Evolutionary conservation across 805 yeast genomes (phyloP), one percentile per base, ranked within the genome.

Genomic region (Ogataea pignaliae): DNA sequence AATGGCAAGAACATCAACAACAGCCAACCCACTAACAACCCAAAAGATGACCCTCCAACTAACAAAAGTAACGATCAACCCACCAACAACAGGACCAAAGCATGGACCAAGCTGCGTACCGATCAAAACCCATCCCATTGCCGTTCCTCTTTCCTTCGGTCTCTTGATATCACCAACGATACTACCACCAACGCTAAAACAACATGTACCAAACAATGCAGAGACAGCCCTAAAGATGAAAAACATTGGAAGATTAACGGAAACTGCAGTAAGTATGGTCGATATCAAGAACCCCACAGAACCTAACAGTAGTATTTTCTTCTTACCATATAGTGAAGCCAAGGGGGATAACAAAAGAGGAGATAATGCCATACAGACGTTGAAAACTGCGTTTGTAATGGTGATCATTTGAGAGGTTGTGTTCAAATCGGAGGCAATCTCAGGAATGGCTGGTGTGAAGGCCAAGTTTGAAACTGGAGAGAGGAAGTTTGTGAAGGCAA

Each of bases 51-150:
- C 74, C 55, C 83, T 59, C 83, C 84, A 78, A 15, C 62, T 51
- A 0, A 74, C 68, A 46, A 64, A 77, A 10, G 76, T 76, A 26
- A 76, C 72, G 34, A 77, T 68, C 15, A 76, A 49, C 12, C 81
- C 83, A 13, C 82, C 83, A 10, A 75, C 30, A 5, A 76, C 70
- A 3, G 81, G 77, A 0, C 79, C 81, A 35, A 75, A 41, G 2
- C 78, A 74, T 6, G 81, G 75, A 0, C 82, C 84, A 1, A 76
- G 41, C 49, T 77, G 82, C 1, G 79, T 64, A 0, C 83, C 83
- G 10, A 68, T 53, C 4, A 78, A 59, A 10, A 71, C 63, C 63
- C 72, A 64, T 2, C 78, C 72, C 71, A 77, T 70, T 1, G 75
- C 76, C 10, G 61, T 62, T 3, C 81, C 83, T 52, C 84, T 59